Base-by-base conservation (phyloP, 176 grass and related monocot genomes). In the Elaeis guineensis region DNA sequence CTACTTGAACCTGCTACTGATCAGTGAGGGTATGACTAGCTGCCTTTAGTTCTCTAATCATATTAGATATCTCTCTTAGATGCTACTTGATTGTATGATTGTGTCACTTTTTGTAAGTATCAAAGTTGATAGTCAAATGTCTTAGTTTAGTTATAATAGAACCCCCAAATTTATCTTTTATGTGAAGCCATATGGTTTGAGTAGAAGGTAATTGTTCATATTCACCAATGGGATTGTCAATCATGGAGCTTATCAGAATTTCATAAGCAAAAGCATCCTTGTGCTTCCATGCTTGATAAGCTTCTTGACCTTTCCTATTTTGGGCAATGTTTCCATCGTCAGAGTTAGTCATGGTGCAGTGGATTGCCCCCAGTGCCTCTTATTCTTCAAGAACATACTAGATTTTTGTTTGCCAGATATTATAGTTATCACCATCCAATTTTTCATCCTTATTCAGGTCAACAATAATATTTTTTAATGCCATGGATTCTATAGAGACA, bases 1-100 rank as follows among this genome's bases (percentile, higher is more conserved):
- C 35, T 18, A 15, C 57, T 5, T 72, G 57, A 4, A 63, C 57
- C 29, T 63, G 30, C 18, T 61, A 21, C 39, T 72, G 57, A 52
- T 72, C 6, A 19, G 69, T 26, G 17, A 71, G 20, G 0, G 19
- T 16, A 18, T 50, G 23, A 0, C 26, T 7, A 5, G 8, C 55
- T 49, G 0, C 2, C 18, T 9, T 59, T 12, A 71, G 49, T 6
- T 71, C 55, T n/a, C 28, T 11, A 19, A 18, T 60, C 18, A 59
- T 71, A 11, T 58, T 49, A 1, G 16, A 7, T 19, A 22, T 30
- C 16, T 26, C 16, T 30, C 16, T 3, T n/a, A 17, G 5, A 61
- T 39, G 0, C 0, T 17, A 18, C n/a, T 16, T 14, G 5, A 17
- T 17, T 12, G 1, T 16, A 61, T 9, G 16, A 2, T 30, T 14